A percentile compares a stretch with the other conserved stretches of the same genome.
phyloP scores from a whole-genome alignment of 2,329 filamentous ascomycete species.

The Ascochyta lentis region DNA sequence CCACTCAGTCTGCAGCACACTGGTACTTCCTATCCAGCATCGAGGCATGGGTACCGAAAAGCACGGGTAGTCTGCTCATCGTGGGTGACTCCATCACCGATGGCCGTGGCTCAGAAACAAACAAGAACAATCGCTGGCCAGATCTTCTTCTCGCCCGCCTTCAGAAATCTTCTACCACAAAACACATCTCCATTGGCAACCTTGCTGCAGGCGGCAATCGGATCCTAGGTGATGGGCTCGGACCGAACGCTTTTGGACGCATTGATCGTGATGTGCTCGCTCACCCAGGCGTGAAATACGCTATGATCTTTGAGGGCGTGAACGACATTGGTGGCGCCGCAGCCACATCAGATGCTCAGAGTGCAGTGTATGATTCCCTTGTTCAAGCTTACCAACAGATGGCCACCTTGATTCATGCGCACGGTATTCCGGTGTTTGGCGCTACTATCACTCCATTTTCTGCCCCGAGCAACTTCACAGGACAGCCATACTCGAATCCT shows the following conservation, averaged over 20 bases:
- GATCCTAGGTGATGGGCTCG: slow-evolving; percentile 66
- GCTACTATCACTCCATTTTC: slow-evolving; percentile 72
- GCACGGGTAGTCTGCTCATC: slow-evolving; percentile 58
- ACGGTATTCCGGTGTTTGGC: slow-evolving; percentile 64
- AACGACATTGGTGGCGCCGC: slow-evolving; percentile 65
- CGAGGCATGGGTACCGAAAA: slow-evolving; percentile 59
- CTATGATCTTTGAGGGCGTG: slow-evolving; percentile 72
- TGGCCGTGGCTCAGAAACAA: slow-evolving; percentile 65
- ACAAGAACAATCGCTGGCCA: slow-evolving; percentile 62
- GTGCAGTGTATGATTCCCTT: slow-evolving; percentile 57
- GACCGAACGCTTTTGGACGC: slow-evolving; percentile 66
- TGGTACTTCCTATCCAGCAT: slow-evolving; percentile 66
- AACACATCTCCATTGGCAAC: slow-evolving; percentile 65
- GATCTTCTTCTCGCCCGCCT: slow-evolving; percentile 54
- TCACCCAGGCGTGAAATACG: slow-evolving; percentile 64
- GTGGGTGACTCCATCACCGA: slow-evolving; percentile 72
- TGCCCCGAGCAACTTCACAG: slow-evolving; percentile 47
- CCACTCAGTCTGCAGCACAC: slow-evolving; percentile 50
- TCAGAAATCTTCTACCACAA: slow-evolving; percentile 50
- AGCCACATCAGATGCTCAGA: slow-evolving; percentile 54
- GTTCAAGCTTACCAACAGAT: slow-evolving; percentile 67
- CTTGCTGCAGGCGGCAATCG: slow-evolving; percentile 74
- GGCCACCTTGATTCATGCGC: slow-evolving; percentile 59
- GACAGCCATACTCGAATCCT: slow-evolving; percentile 62
- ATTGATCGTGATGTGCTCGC: slow-evolving; percentile 70